Evolutionary conservation across 495 filamentous ascomycete genomes (phyloP).

Genomic region (Penicillium herquei): DNA sequence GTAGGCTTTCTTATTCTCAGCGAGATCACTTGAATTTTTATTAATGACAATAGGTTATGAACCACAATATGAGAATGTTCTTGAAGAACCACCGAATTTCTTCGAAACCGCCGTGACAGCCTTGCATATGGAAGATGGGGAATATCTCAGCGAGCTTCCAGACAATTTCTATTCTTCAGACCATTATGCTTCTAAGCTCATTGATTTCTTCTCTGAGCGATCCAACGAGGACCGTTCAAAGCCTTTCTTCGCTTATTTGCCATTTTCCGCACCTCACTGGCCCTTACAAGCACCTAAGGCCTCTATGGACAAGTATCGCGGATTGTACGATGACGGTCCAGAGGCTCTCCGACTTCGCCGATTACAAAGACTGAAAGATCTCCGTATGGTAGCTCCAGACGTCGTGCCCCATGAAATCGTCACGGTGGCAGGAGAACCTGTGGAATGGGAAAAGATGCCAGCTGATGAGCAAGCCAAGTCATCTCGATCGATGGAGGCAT

Average conservation of each 20-base stretch:
- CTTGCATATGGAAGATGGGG: constrained; percentile 2
- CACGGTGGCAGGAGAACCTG: neutral
- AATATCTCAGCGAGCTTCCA: constrained; percentile 30
- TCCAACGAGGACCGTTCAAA: constrained; percentile 32
- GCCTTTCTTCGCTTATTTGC: constrained; percentile 44
- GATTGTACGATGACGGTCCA: constrained; percentile 42
- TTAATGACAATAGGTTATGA: constrained; percentile 30
- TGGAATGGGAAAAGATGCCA: constrained; percentile 14
- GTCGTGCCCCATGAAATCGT: constrained; percentile 31
- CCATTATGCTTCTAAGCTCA: constrained; percentile 35
- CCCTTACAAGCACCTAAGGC: constrained; percentile 39
- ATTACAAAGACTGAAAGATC: constrained; percentile 31
- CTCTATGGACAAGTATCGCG: constrained; percentile 35
- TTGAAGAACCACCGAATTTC: constrained; percentile 34
- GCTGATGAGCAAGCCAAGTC: constrained; percentile 32
- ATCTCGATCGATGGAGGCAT: constrained; percentile 51
- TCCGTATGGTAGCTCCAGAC: constrained; percentile 33
- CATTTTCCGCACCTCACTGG: constrained; percentile 48
- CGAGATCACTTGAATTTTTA: neutral
- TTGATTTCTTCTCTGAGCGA: constrained; percentile 41
- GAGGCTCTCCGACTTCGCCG: constrained; percentile 33
- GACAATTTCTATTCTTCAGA: constrained; percentile 38
- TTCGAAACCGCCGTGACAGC: constrained; percentile 4
- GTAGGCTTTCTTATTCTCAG: neutral
- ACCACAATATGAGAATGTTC: constrained; percentile 29